Evolutionary conservation across 192 early-diverging fungal species (phyloP).

Genomic region (Diversispora epigaea): DNA sequence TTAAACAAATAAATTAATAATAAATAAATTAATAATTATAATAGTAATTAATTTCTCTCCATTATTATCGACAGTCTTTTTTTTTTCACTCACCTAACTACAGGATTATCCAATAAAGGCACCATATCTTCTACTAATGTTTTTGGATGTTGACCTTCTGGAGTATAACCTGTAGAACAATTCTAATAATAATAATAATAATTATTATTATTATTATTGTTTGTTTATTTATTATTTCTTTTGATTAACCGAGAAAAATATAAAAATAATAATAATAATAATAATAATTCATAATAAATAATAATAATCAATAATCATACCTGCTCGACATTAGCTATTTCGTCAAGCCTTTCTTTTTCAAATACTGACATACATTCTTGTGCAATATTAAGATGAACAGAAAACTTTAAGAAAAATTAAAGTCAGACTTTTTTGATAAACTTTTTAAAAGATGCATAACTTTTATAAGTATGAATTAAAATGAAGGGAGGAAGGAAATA

Average conservation of each 20-base stretch:
- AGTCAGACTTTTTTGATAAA: too few relatives aligned
- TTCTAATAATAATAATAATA: conserved; percentile 44
- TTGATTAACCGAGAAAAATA: too few relatives aligned
- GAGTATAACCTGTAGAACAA: conserved; percentile 75
- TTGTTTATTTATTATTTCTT: too few relatives aligned
- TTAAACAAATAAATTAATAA: background rate
- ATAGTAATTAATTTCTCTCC: background rate
- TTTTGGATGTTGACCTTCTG: conserved; percentile 65
- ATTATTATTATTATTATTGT: background rate
- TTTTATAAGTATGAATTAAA: too few relatives aligned
- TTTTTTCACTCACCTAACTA: conserved; percentile 40
- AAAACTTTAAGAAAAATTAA: conserved; percentile 31
- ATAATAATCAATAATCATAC: background rate
- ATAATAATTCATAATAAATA: background rate
- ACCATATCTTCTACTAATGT: conserved; percentile 75
- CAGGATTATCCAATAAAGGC: conserved; percentile 70
- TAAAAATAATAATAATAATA: too few relatives aligned
- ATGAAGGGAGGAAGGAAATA: too few relatives aligned
- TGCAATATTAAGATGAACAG: conserved; percentile 77
- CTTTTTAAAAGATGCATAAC: too few relatives aligned
- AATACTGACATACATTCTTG: conserved; percentile 80
- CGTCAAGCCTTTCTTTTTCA: conserved; percentile 63
- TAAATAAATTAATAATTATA: background rate
- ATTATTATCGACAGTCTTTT: conserved; percentile 27
- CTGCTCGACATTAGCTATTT: conserved; percentile 76